A percentile compares a stretch with the other conserved stretches of the same genome.
phyloP scores from a whole-genome alignment of 1,284 basidiomycete genomes.

The Naganishia cerealis region DNA sequence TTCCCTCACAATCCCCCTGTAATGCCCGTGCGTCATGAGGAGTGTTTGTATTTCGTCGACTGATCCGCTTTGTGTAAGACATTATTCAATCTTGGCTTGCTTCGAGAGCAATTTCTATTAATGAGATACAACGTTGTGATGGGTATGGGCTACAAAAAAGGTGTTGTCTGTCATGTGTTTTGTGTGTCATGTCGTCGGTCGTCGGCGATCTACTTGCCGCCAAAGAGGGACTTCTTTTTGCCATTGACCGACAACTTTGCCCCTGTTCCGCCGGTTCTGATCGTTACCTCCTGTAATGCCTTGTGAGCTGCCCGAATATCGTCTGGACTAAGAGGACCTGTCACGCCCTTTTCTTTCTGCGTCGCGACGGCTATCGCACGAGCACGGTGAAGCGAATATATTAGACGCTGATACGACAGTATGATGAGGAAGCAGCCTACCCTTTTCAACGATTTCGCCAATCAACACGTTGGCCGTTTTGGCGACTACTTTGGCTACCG shows the following conservation, averaged over 20 bases:
- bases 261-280: constrained; percentile 23
- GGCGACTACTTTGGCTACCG: constrained; percentile 21
- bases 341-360: constrained; percentile 13
- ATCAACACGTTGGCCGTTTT: constrained; percentile 26
- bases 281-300: constrained; percentile 15
- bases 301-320: constrained; percentile 23
- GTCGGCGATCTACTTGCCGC: constrained; percentile 7
- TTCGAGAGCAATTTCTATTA: constrained; percentile 9
- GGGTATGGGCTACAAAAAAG: background rate
- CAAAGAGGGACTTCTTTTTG: constrained; percentile 24
- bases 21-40: background rate
- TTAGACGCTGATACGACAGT: background rate
- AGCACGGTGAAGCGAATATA: background rate
- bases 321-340: constrained; percentile 11
- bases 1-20: background rate
- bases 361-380: constrained; percentile 12
- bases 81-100: constrained; percentile 4
- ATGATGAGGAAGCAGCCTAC: background rate
- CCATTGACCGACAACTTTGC: constrained; percentile 12
- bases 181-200: background rate
- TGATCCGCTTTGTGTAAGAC: constrained; percentile 20
- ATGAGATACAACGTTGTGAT: constrained; percentile 11
- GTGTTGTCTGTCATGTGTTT: background rate
- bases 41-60: constrained; percentile 24
- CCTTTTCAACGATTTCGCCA: constrained; percentile 23